Evolutionary conservation across 495 filamentous ascomycete genomes (phyloP).

Genomic region (Achaetomiella virescens): DNA sequence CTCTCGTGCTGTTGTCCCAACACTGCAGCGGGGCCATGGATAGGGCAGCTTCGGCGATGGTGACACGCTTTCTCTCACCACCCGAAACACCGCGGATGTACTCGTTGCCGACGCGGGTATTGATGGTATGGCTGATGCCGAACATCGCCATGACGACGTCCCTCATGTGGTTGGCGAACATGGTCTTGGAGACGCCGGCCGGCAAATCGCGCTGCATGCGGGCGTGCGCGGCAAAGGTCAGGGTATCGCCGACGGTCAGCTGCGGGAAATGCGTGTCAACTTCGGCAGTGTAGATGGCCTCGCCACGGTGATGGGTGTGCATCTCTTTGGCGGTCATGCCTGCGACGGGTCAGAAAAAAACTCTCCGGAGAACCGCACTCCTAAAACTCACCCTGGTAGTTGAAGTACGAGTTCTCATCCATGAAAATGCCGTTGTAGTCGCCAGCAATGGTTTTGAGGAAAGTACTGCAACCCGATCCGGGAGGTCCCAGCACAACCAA

Average conservation of each 20-base stretch:
- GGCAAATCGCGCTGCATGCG: constrained; percentile 58
- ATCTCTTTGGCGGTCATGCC: constrained; percentile 54
- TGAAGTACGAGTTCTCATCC: constrained; percentile 58
- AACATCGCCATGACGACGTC: constrained; percentile 78
- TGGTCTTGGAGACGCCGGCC: constrained; percentile 50
- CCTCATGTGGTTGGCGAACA: constrained; percentile 58
- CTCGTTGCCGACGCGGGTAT: constrained; percentile 75
- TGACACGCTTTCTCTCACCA: constrained; percentile 78
- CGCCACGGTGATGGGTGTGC: constrained; percentile 64
- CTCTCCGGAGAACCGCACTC: not conserved
- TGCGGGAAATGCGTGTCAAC: constrained; percentile 79
- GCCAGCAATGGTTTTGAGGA: constrained; percentile 73
- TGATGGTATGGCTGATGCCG: constrained; percentile 66
- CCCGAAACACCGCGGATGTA: constrained; percentile 74
- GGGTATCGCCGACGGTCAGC: constrained; percentile 70
- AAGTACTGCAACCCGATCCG: constrained; percentile 71
- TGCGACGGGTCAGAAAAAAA: constrained; percentile 17
- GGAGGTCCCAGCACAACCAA: constrained; percentile 71
- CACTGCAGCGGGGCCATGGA: constrained; percentile 65
- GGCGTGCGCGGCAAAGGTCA: constrained; percentile 69
- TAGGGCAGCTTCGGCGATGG: constrained; percentile 67
- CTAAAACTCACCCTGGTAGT: constrained; percentile 57
- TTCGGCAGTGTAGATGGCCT: constrained; percentile 77
- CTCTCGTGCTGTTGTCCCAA: constrained; percentile 82
- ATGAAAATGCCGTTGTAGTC: constrained; percentile 68